These are phyloP conservation scores for Phyllachora maydis DNA, from an alignment of 2,329 filamentous ascomycete species.

Conservation along the genomic window DNA sequence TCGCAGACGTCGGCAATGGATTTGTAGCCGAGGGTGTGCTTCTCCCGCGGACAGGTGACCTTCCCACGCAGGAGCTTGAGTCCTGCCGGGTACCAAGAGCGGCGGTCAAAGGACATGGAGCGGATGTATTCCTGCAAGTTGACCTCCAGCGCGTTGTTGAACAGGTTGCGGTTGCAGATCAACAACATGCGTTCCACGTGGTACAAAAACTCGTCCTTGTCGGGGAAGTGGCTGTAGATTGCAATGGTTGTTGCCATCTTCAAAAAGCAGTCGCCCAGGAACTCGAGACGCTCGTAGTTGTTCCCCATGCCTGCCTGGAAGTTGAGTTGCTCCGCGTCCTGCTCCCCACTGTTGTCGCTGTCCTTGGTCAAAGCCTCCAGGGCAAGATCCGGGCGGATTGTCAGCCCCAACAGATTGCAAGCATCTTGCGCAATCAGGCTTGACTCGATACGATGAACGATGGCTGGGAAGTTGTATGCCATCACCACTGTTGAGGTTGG, in stretches of 20 bases:
- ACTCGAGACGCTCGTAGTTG: slow-evolving; percentile 89
- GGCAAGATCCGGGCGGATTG: slow-evolving; percentile 46
- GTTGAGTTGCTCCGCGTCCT: slow-evolving; percentile 44
- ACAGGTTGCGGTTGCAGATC: slow-evolving; percentile 80
- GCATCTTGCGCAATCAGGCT: slow-evolving; percentile 65
- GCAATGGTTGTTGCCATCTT: slow-evolving; percentile 92
- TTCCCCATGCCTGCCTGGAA: slow-evolving; percentile 73
- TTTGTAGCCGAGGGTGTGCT: slow-evolving; percentile 65
- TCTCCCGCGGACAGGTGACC: slow-evolving; percentile 23
- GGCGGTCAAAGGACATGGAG: slow-evolving; percentile 60
- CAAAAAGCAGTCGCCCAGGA: slow-evolving; percentile 80
- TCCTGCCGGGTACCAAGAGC: slow-evolving; percentile 75
- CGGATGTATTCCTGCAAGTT: slow-evolving; percentile 58
- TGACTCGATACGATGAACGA: slow-evolving; percentile 68
- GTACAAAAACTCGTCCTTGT: slow-evolving; percentile 66
- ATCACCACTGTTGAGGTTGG: too few relatives aligned
- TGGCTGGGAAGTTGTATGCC: slow-evolving; percentile 58
- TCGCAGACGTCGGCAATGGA: slow-evolving; percentile 88
- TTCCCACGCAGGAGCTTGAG: slow-evolving; percentile 58
- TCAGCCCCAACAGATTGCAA: slow-evolving; percentile 40
- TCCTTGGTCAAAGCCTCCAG: slow-evolving; percentile 88
- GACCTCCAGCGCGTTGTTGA: slow-evolving; percentile 49
- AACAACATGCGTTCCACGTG: slow-evolving; percentile 83
- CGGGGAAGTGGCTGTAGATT: slow-evolving; percentile 55
- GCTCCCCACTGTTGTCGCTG: slow-evolving; percentile 63